A percentile compares a stretch with the other conserved stretches of the same genome.
Conservation (phyloP, 2,329 filamentous ascomycete genomes). For the Leptographium lundbergii region DNA sequence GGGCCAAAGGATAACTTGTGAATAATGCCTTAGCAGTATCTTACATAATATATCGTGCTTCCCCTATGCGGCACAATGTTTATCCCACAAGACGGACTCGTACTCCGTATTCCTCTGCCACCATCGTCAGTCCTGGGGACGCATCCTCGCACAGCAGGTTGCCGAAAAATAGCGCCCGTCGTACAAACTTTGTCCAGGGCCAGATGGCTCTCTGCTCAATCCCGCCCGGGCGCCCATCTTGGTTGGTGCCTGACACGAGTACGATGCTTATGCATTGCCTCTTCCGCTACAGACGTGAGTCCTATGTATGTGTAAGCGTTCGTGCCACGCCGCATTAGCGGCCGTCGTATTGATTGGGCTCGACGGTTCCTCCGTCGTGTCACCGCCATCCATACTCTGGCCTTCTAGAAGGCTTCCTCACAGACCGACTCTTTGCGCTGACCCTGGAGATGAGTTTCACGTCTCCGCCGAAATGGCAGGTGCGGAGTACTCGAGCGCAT, state of each 20-base stretch:
- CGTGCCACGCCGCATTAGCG: too few relatives aligned
- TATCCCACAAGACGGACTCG: too few relatives aligned
- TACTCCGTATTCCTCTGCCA: too few relatives aligned
- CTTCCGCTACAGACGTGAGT: too few relatives aligned
- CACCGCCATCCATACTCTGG: not conserved
- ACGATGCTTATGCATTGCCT: too few relatives aligned
- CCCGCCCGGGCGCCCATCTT: too few relatives aligned
- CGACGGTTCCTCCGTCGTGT: not conserved
- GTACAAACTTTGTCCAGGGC: too few relatives aligned
- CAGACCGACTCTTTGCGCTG: too few relatives aligned
- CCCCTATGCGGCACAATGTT: not conserved
- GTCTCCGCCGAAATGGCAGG: not conserved
- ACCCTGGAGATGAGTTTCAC: not conserved
- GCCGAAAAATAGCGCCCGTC: not conserved
- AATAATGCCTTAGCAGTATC: not conserved
- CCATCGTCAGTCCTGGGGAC: not conserved
- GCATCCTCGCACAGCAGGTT: not conserved
- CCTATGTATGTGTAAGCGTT: too few relatives aligned
- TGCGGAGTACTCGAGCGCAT: not conserved
- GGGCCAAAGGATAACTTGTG: not conserved
- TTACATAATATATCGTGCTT: not conserved
- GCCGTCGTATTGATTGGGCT: too few relatives aligned
- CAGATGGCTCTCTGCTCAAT: too few relatives aligned
- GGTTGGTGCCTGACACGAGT: too few relatives aligned
- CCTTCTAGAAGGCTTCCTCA: not conserved